Base-by-base conservation (phyloP, 371 early-diverging fungal species). In the Coemansia sp. region DNA sequence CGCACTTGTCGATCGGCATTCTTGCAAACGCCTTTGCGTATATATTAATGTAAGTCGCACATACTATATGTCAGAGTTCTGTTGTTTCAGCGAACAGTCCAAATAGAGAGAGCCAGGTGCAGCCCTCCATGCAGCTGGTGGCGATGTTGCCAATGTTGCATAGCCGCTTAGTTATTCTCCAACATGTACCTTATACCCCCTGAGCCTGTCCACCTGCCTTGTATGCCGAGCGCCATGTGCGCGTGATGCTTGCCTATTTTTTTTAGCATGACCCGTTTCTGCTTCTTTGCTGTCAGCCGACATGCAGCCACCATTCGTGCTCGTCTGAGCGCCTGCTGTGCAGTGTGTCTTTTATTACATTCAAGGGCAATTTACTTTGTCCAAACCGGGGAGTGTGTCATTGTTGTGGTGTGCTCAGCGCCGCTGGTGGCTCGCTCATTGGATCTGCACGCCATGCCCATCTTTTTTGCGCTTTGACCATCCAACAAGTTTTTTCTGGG, bases 391-490 rank as follows among this genome's bases (percentile, higher is more conserved):
- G 55, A 6, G 29, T 13, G 29, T 21, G 17, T 15, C 55, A 55
- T 55, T 55, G 55, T 53, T 55, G 55, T 26, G 53, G 21, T 53
- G 23, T 53, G 23, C 24, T 53, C 53, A 53, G 53, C 12, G 53
- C 53, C 36, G 17, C 11, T 44, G 46, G 46, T 26, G 55, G 55
- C 55, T 55, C 55, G 4, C 53, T 55, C 55, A 28, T 13, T 29
- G 29, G 55, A 55, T 55, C 55, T 55, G 55, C 55, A 13, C 29
- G 36, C 9, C 36, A 32, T 28, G 55, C 26, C 55, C 32, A 24
- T 55, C 55, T 26, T 26, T 26, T 54, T 55, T 55, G 55, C 55
- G 55, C 55, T 55, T 26, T 55, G 55, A 55, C 55, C 55, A 55
- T 28, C 55, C 28, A 29, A n/a, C 26, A 13, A 2, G 24, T 55